phyloP scores from a whole-genome alignment of 2,329 filamentous ascomycete species.

The Nigrospora osmanthi region DNA sequence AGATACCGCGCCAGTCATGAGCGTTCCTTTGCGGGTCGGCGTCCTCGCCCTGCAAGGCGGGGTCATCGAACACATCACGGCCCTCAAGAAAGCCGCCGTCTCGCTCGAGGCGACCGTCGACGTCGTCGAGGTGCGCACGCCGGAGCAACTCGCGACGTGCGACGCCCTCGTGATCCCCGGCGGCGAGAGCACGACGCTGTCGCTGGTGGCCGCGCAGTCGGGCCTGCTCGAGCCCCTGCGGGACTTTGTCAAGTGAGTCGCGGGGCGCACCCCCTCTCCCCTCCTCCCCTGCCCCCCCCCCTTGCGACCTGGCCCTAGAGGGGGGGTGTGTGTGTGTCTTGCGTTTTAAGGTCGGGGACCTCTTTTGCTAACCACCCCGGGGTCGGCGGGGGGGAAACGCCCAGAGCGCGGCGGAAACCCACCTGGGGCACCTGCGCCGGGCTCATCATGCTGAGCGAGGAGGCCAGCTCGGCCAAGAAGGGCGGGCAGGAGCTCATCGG shows the following conservation, averaged over 20 bases:
- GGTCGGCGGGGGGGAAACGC: not conserved
- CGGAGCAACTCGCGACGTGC: conserved; percentile 61
- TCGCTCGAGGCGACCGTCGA: conserved; percentile 26
- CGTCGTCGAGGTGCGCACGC: conserved; percentile 75
- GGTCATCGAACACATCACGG: conserved; percentile 78
- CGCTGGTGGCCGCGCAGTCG: conserved; percentile 75
- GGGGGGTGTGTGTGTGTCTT: no score
- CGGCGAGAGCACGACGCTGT: conserved; percentile 91
- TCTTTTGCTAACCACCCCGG: not conserved
- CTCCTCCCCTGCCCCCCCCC: not conserved
- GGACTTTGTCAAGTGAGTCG: conserved; percentile 78
- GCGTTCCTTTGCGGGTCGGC: conserved; percentile 41
- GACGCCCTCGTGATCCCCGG: conserved; percentile 85
- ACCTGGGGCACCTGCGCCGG: conserved; percentile 97
- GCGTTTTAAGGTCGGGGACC: no score
- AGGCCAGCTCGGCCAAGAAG: conserved; percentile 80
- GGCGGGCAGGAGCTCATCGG: conserved; percentile 91
- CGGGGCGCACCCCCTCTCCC: not conserved
- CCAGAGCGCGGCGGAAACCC: conserved; percentile 65
- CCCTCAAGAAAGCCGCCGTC: conserved; percentile 60
- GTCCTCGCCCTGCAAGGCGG: conserved; percentile 81
- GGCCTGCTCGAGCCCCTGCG: conserved; percentile 76
- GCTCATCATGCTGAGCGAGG: conserved; percentile 81
- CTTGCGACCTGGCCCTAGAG: not conserved
- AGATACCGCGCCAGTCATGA: not conserved